These are phyloP conservation scores for Hygrophila difformis DNA, from an alignment of 257 asterid species.

Conservation along the genomic window DNA sequence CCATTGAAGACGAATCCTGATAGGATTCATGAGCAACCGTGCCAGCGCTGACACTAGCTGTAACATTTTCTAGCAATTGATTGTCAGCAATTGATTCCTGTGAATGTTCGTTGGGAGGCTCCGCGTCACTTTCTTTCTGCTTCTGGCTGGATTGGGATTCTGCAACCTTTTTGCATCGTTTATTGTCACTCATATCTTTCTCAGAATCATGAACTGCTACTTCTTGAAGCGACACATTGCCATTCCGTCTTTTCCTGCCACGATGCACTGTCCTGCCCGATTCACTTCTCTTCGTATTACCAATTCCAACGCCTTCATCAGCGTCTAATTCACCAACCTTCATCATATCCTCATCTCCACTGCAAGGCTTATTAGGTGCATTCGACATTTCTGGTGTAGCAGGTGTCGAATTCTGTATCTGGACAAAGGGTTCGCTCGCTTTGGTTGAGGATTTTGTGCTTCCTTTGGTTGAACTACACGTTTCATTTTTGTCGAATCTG, in stretches of 20 bases:
- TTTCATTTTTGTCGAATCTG: conserved; percentile 15
- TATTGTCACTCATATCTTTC: conserved; percentile 19
- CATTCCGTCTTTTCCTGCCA: conserved; percentile 13
- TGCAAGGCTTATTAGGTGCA: too few species aligned
- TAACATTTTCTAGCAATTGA: conserved; percentile 26
- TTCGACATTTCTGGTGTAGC: too few species aligned
- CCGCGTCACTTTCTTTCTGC: conserved; percentile 17
- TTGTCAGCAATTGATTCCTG: conserved; percentile 12
- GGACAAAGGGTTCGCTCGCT: conserved; percentile 31
- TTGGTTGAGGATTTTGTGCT: conserved; percentile 37
- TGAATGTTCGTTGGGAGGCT: too few species aligned
- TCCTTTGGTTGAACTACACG: too few species aligned
- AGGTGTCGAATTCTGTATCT: too few species aligned
- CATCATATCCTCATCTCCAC: too few species aligned
- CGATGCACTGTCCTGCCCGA: conserved; percentile 19
- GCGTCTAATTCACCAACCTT: too few species aligned
- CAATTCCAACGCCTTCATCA: conserved; percentile 26
- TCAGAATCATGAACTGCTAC: conserved; percentile 11
- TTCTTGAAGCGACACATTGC: conserved; percentile 15
- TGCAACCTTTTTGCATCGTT: conserved; percentile 18
- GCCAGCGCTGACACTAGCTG: conserved; percentile 21
- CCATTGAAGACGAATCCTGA: conserved; percentile 22
- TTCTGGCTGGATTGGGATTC: conserved; percentile 17
- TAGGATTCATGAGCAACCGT: conserved; percentile 17
- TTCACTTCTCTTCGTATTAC: conserved; percentile 17